A percentile compares a stretch with the other conserved stretches of the same genome.
phyloP scores from a whole-genome alignment of 2,329 filamentous ascomycete species.

The Ascochyta fabae region DNA sequence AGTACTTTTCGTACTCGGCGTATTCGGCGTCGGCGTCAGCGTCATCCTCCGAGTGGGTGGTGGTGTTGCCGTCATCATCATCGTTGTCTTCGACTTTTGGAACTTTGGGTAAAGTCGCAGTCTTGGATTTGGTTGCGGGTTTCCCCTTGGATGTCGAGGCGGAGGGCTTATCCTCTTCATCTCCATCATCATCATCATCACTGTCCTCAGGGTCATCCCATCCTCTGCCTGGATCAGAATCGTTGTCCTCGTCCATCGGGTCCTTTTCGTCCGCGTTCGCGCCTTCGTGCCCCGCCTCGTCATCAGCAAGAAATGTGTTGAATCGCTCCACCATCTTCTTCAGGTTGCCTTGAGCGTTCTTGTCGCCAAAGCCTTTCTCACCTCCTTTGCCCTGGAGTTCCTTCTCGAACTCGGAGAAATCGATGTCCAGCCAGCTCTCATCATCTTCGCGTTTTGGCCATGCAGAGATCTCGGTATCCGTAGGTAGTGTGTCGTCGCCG shows the following conservation, averaged over 20 bases:
- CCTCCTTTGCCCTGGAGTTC: conserved; percentile 67
- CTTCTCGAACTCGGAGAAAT: conserved; percentile 85
- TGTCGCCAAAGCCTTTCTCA: conserved; percentile 63
- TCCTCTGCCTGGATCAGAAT: conserved; percentile 56
- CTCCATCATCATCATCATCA: conserved; percentile 50
- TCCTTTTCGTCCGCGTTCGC: conserved; percentile 64
- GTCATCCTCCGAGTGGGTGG: conserved; percentile 62
- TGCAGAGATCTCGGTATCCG: conserved; percentile 70
- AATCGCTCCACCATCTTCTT: conserved; percentile 94
- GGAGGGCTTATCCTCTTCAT: background rate
- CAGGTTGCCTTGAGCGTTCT: conserved; percentile 74
- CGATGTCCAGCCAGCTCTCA: conserved; percentile 90
- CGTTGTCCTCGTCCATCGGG: conserved; percentile 72
- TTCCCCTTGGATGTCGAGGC: background rate
- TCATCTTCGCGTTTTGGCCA: conserved; percentile 81
- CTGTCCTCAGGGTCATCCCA: conserved; percentile 54
- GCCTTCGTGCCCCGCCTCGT: conserved; percentile 79
- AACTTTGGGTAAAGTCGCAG: conserved; percentile 59
- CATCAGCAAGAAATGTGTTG: conserved; percentile 87
- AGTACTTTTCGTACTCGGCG: conserved; percentile 75
- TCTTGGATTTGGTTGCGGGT: conserved; percentile 68
- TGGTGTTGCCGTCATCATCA: conserved; percentile 51
- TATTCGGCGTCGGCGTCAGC: conserved; percentile 81
- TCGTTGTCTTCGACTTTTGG: conserved; percentile 42
- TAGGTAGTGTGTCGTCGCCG: conserved; percentile 74